A percentile compares a stretch with the other conserved stretches of the same genome.
phyloP scores from a whole-genome alignment of 1,139 yeast species.

The Saccharomycopsis crataegensis region DNA sequence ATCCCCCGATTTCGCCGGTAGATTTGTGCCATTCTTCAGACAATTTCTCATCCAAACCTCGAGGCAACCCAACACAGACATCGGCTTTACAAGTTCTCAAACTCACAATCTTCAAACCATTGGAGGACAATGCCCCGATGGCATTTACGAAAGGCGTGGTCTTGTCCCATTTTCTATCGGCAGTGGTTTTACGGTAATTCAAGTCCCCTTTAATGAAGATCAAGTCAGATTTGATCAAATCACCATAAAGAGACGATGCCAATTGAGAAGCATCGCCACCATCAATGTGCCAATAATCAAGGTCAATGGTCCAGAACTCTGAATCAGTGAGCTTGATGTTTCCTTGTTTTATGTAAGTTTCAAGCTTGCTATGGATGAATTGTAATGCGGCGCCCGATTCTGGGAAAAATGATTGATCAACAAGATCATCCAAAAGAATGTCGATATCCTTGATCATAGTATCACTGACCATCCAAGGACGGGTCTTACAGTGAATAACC shows the following conservation, averaged over 20 bases:
- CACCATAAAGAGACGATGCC: slow-evolving; percentile 48
- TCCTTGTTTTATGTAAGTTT: slow-evolving; percentile 41
- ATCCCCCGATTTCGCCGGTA: slow-evolving; percentile 58
- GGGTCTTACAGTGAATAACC: slow-evolving; percentile 78
- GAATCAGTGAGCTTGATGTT: slow-evolving; percentile 52
- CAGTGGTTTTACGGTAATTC: slow-evolving; percentile 89
- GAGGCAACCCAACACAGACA: slow-evolving; percentile 78
- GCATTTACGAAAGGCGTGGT: slow-evolving; percentile 69
- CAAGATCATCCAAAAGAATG: slow-evolving; percentile 51
- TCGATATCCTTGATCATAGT: slow-evolving; percentile 78
- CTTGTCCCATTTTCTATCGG: slow-evolving; percentile 82
- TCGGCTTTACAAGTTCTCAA: slow-evolving; percentile 95
- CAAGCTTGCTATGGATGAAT: slow-evolving; percentile 44
- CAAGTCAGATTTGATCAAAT: slow-evolving; percentile 50
- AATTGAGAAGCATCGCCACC: slow-evolving; percentile 47
- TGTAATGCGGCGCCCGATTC: slow-evolving; percentile 38
- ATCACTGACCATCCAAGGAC: slow-evolving; percentile 98
- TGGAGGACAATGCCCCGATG: slow-evolving; percentile 55
- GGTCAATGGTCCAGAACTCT: slow-evolving; percentile 79
- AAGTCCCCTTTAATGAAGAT: slow-evolving; percentile 91
- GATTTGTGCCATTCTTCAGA: slow-evolving; percentile 46
- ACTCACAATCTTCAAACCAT: slow-evolving; percentile 57
- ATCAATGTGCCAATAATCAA: slow-evolving; percentile 63
- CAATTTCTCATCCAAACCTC: slow-evolving; percentile 66
- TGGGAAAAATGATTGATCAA: slow-evolving; percentile 44